Evolutionary conservation across 441 rosid species (phyloP), one percentile per base, ranked within the genome.

Genomic region (Raphanus hybrid): DNA sequence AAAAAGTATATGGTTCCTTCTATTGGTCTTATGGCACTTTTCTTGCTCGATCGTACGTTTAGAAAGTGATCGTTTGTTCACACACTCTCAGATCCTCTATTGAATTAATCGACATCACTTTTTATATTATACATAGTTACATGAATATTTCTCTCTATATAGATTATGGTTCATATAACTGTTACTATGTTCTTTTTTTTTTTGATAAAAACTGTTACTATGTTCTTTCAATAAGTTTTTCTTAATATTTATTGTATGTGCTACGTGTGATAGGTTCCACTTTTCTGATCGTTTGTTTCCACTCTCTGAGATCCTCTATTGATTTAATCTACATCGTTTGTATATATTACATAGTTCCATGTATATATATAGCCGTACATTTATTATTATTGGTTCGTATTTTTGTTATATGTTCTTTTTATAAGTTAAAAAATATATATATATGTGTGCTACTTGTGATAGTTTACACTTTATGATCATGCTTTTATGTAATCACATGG

Each of bases 51-150:
- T 77, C 58, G 50, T 78, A 67, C 50, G 64, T 78, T 60, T 77
- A 61, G 48, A 72, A 78, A 78, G 77, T 73, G 23, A 50, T 73
- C 32, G 23, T 67, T 72, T 78, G 77, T 78, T 72, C 59, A 6
- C 48, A 72, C 64, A 66, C 81, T 67, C 77, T 67, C 73, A 72
- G 5, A 34, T 77, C 76, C 23, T 58, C 35, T 50, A 18, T 20
- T 72, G 69, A 71, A 23, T 43, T 41, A 27, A 34, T 14, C 34
- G 57, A 11, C 5, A 54, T 69, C 69, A 18, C 15, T n/a, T n/a
- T 10, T 10, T 26, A 39, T 52, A 5, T 23, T 35, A 3, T 15
- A 54, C 26, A 54, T 54, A 54, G 59, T 16, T 54, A 54, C 26
- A 54, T 54, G 59, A 54, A 7, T 54, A 54, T 54, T 16, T 54